phyloP scores from a whole-genome alignment of 345 rosid genomes.

The Anacardium occidentale region DNA sequence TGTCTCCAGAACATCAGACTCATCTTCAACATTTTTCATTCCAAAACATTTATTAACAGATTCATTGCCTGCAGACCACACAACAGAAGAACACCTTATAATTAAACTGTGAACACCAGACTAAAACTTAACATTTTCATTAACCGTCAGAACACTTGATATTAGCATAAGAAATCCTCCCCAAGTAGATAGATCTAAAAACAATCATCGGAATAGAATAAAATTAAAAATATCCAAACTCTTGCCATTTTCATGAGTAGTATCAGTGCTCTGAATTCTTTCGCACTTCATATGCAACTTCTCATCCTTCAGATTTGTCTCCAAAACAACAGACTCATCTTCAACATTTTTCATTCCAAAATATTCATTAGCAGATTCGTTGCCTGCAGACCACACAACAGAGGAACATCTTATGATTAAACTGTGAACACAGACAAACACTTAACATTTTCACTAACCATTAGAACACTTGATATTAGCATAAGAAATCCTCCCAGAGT shows the following conservation, averaged over 20 bases:
- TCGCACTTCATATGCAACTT: conserved; percentile 12
- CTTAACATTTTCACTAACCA: neutral
- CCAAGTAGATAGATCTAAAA: neutral
- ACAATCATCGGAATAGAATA: neutral
- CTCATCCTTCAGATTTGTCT: conserved; percentile 9
- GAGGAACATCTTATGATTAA: conserved; percentile 9
- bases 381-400: conserved; percentile 42
- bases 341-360: conserved; percentile 31
- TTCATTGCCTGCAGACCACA: conserved; percentile 43
- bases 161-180: neutral
- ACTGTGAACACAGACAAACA: neutral
- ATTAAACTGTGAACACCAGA: conserved; percentile 1
- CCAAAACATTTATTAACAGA: conserved; percentile 28
- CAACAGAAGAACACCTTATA: conserved; percentile 14
- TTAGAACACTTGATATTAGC: neutral
- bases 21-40: conserved; percentile 27
- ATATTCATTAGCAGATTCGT: conserved; percentile 27
- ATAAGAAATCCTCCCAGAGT: neutral
- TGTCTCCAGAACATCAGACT: conserved; percentile 19
- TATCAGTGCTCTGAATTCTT: conserved; percentile 21
- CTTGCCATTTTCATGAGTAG: conserved; percentile 7
- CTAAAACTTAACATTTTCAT: neutral
- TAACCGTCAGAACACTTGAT: neutral
- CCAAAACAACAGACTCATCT: conserved; percentile 21
- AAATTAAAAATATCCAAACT: neutral